These are phyloP conservation scores for Amborella trichopoda DNA, from an alignment of 164 flowering plant genomes.

Conservation along the genomic window DNA sequence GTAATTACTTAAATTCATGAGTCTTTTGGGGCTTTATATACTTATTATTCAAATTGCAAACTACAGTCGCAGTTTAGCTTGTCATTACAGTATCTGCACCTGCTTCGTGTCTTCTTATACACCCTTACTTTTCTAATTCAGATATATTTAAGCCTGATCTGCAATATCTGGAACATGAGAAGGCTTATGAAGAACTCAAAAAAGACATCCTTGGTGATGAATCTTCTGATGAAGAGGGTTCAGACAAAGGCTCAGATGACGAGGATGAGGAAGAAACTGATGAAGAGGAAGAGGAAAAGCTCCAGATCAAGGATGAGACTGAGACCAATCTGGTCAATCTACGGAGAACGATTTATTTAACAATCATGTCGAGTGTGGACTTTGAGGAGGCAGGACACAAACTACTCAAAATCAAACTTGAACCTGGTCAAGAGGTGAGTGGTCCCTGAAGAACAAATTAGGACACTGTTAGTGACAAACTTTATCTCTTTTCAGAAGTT, in stretches of 20 bases:
- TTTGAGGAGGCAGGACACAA: constrained; percentile 99
- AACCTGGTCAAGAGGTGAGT: constrained; percentile 96
- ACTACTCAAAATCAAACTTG: constrained; percentile 82
- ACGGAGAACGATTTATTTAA: constrained; percentile 83
- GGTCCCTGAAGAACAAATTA: background rate
- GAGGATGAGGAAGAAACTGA: constrained; percentile 34
- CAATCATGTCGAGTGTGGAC: constrained; percentile 98
- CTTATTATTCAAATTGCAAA: too few relatives aligned
- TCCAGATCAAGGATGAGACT: constrained; percentile 84
- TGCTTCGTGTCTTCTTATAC: too few relatives aligned
- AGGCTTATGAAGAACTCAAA: constrained; percentile 54
- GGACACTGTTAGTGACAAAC: too few relatives aligned
- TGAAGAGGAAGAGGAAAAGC: constrained; percentile 45
- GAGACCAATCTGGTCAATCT: constrained; percentile 90
- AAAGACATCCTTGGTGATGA: constrained; percentile 59
- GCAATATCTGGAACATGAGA: constrained; percentile 53
- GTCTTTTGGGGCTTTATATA: too few relatives aligned
- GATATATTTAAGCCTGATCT: constrained; percentile 79
- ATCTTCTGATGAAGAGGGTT: constrained; percentile 49
- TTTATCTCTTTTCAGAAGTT: too few relatives aligned
- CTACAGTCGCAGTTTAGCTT: too few relatives aligned
- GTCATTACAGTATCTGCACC: too few relatives aligned
- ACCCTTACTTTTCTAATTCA: constrained; percentile 12
- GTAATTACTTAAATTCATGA: too few relatives aligned
- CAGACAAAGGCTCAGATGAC: constrained; percentile 37